phyloP scores from a whole-genome alignment of 2,329 filamentous ascomycete genomes.

The Neonectria faginata region DNA sequence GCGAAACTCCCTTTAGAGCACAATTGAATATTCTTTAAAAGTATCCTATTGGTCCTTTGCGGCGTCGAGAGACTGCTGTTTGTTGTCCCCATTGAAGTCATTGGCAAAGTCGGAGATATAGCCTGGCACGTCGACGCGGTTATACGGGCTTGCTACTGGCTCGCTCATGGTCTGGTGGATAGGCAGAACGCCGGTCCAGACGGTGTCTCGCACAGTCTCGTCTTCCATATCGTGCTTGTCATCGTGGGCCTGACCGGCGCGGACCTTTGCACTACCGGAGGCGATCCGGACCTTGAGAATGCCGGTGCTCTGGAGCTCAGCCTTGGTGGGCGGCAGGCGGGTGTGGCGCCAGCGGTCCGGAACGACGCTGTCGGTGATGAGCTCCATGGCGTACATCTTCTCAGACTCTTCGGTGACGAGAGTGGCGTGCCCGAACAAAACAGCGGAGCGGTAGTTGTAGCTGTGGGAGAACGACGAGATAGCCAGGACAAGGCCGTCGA shows the following conservation, averaged over 20 bases:
- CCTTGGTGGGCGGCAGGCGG: constrained; percentile 75
- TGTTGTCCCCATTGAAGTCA: constrained; percentile 53
- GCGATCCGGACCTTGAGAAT: constrained; percentile 77
- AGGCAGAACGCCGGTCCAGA: constrained; percentile 71
- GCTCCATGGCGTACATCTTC: constrained; percentile 80
- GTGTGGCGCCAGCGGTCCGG: constrained; percentile 75
- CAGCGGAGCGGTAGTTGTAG: constrained; percentile 87
- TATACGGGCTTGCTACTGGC: constrained; percentile 70
- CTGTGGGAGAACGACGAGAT: constrained; percentile 84
- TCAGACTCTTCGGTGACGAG: constrained; percentile 76
- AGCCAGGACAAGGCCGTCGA: constrained; percentile 84
- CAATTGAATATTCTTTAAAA: neutral
- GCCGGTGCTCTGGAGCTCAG: constrained; percentile 80
- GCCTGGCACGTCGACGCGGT: constrained; percentile 70
- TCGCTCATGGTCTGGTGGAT: constrained; percentile 73
- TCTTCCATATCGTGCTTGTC: constrained; percentile 62
- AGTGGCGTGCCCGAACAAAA: constrained; percentile 79
- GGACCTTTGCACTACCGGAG: constrained; percentile 80
- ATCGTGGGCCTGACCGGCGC: constrained; percentile 72
- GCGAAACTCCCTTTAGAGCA: too few relatives aligned
- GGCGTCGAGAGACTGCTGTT: constrained; percentile 45
- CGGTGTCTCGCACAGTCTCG: constrained; percentile 52
- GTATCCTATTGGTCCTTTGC: constrained; percentile 36
- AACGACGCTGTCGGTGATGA: constrained; percentile 81
- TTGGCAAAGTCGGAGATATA: constrained; percentile 65